phyloP scores from a whole-genome alignment of 305 asterid species.

The Fraxinus albicans region DNA sequence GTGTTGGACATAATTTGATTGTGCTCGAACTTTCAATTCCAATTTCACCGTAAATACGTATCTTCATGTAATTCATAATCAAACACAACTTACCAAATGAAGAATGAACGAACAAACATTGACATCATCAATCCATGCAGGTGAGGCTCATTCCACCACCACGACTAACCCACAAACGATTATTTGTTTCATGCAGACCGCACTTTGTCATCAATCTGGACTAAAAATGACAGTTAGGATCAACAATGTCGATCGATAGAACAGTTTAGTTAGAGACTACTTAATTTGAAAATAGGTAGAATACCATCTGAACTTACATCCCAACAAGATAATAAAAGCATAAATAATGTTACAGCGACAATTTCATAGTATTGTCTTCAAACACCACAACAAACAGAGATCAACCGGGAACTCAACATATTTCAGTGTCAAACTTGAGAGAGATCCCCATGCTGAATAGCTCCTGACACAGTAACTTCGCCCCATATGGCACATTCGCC shows the following conservation, averaged over 20 bases:
- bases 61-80: not conserved
- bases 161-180: not conserved
- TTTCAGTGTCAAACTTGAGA: constrained; percentile 75
- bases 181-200: not conserved
- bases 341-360: not conserved
- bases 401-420: constrained; percentile 39
- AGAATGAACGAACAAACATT: not conserved
- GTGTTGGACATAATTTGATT: not conserved
- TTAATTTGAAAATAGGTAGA: not conserved
- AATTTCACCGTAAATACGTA: not conserved
- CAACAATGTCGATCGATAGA: not conserved
- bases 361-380: not conserved
- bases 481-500: constrained; percentile 89
- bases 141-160: not conserved
- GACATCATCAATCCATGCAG: not conserved
- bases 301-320: not conserved
- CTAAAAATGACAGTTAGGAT: not conserved
- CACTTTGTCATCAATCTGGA: not conserved
- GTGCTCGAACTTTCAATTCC: not conserved
- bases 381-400: not conserved
- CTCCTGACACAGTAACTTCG: constrained; percentile 84
- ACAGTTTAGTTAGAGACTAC: not conserved
- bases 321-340: not conserved
- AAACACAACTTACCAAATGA: not conserved
- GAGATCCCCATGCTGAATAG: constrained; percentile 91